A percentile compares a stretch with the other conserved stretches of the same genome.
Conservation (phyloP, 306 rosid genomes). For the Dryas drummondii region DNA sequence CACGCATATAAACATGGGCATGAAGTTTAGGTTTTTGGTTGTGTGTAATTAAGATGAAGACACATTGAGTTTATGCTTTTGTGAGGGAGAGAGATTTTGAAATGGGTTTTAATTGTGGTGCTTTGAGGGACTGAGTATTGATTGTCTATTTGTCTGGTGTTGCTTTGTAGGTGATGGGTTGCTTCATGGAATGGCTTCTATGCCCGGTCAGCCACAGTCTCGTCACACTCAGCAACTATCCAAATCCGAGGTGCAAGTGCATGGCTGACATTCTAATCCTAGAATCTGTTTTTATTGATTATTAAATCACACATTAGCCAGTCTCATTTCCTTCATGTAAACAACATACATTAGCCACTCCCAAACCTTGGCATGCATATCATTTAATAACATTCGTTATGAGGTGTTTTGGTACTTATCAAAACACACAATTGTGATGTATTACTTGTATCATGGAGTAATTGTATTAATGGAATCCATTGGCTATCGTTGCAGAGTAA, state of each 20-base stretch:
- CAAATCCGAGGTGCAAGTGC: slow-evolving; percentile 21
- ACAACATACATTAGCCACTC: not conserved
- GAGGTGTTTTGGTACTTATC: not conserved
- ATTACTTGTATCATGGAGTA: too few species aligned
- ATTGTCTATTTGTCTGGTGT: slow-evolving; percentile 8
- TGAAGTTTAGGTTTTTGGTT: too few species aligned
- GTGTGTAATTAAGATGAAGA: too few species aligned
- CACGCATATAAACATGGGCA: not conserved
- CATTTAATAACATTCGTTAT: not conserved
- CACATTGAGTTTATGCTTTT: not conserved
- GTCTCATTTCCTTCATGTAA: not conserved
- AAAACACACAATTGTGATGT: not conserved
- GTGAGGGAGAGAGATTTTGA: too few species aligned
- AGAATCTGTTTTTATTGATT: not conserved
- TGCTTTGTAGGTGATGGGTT: slow-evolving; percentile 32
- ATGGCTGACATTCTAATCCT: too few species aligned
- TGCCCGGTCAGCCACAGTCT: slow-evolving; percentile 92
- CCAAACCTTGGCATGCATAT: not conserved
- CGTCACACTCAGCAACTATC: slow-evolving; percentile 99
- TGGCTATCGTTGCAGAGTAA: slow-evolving; percentile 64
- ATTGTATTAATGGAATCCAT: not conserved
- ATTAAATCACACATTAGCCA: not conserved
- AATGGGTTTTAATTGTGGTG: too few species aligned
- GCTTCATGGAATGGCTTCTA: slow-evolving; percentile 66
- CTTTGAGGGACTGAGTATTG: too few species aligned